Conservation (phyloP, 495 filamentous ascomycete genomes). For the Oidiodendron maius region DNA sequence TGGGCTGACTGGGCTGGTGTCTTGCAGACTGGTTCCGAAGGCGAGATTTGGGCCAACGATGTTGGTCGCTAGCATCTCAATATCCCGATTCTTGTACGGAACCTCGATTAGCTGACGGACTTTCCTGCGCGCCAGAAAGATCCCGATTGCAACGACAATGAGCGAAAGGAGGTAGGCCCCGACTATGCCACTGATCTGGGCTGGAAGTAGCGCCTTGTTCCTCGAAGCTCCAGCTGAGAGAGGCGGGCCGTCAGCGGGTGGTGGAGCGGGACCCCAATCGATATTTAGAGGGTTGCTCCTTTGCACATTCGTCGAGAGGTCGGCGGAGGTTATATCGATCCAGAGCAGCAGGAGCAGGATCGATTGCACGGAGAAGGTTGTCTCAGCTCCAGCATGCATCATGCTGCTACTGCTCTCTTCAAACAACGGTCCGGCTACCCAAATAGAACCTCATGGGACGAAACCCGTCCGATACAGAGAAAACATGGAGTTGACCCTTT, state of each 20-base stretch:
- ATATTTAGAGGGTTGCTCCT: conserved; percentile 34
- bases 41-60: conserved; percentile 28
- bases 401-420: conserved; percentile 5
- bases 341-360: conserved; percentile 7
- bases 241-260: conserved; percentile 52
- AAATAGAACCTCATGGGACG: conserved; percentile 9
- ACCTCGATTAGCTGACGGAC: conserved; percentile 47
- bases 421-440: conserved; percentile 1
- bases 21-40: conserved; percentile 43
- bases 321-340: conserved; percentile 13
- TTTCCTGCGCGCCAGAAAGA: conserved; percentile 59
- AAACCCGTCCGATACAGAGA: conserved; percentile 20
- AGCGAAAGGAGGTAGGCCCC: conserved; percentile 73
- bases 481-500: conserved; percentile 10
- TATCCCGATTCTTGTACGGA: conserved; percentile 45
- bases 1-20: conserved; percentile 19
- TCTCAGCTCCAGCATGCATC: conserved; percentile 13
- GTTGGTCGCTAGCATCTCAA: conserved; percentile 56
- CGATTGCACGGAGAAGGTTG: conserved; percentile 5
- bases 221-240: conserved; percentile 46
- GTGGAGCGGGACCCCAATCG: conserved; percentile 49
- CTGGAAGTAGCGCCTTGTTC: conserved; percentile 58
- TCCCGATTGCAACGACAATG: conserved; percentile 56
- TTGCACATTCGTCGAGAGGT: conserved; percentile 12
- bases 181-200: conserved; percentile 72